Base-by-base conservation (phyloP, 2,329 filamentous ascomycete genomes). In the Pestalotiopsis sp. region DNA sequence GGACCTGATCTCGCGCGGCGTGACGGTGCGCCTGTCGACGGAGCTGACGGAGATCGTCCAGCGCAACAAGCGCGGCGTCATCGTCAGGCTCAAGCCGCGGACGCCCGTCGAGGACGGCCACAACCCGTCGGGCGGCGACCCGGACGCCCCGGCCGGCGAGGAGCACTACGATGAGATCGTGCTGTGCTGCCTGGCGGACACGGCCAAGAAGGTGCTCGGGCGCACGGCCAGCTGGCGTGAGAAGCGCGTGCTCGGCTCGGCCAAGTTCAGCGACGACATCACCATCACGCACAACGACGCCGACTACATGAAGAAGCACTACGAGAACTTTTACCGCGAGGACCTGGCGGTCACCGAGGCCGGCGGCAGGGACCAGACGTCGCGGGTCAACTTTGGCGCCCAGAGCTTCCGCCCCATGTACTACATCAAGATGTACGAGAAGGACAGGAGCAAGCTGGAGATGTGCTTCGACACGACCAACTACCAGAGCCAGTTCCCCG, bases 211-310 rank as follows among this genome's bases (percentile, higher is more conserved):
- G 14, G 83, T 92, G 4, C 84, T 93, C 1, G 85, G 85, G 59
- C 82, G 84, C 4, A 86, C 85, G 2, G 86, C 89, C 31, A 86
- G 86, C 7, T 83, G 87, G 82, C 83, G 86, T 52, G 92, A 95
- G 77, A 88, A 83, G 63, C 85, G 86, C 58, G 87, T 95, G 11
- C 86, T 95, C 0, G 90, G 91, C n/a, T 88, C 89, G 17, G 91
- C 91, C 11, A 89, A 89, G 69, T 89, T 92, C 78, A 89, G 86
- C 74, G 87, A 93, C 81, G 91, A 93, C 76, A 87, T 93, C 67
- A 93, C 91, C 14, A 85, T 93, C 70, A 93, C 91, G 1, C 91
- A 93, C 76, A 86, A 83, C 72, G 91, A 93, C 76, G 79, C 81
- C 5, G 80, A 84, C 12, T 93, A 92, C 80, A 91, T 93, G 82